Conservation (phyloP, 352 stramenopile genomes). For the Peronospora farinosa region DNA sequence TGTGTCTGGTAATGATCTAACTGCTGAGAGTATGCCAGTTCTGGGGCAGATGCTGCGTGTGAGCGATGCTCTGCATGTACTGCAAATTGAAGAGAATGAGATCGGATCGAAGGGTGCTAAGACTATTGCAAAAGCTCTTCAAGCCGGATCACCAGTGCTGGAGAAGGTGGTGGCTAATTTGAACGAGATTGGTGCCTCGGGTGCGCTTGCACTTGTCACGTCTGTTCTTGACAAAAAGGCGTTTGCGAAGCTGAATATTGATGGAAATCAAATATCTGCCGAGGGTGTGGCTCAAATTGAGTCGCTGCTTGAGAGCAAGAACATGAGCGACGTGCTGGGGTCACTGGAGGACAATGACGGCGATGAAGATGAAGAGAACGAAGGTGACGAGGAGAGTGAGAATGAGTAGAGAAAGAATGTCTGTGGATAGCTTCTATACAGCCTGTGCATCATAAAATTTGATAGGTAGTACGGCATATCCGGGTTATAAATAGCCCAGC, state of each 20-base stretch:
- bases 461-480: neutral
- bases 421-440: neutral
- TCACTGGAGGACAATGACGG: slow-evolving; percentile 83
- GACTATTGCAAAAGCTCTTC: slow-evolving; percentile 64
- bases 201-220: slow-evolving; percentile 74
- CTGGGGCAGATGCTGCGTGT: slow-evolving; percentile 43
- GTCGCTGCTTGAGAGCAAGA: slow-evolving; percentile 38
- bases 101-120: slow-evolving; percentile 81
- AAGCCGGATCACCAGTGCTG: slow-evolving; percentile 39
- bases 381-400: slow-evolving; percentile 11
- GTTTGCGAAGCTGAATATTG: slow-evolving; percentile 59
- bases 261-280: slow-evolving; percentile 77
- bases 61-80: slow-evolving; percentile 55
- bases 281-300: slow-evolving; percentile 55
- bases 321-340: slow-evolving; percentile 53
- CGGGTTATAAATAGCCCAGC: too few species aligned
- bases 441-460: neutral
- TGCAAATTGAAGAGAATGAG: slow-evolving; percentile 92
- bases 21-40: slow-evolving; percentile 45
- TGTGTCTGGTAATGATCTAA: slow-evolving; percentile 92
- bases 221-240: slow-evolving; percentile 47
- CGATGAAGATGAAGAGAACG: slow-evolving; percentile 58
- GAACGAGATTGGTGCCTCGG: slow-evolving; percentile 86
- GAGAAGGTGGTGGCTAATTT: slow-evolving; percentile 82
- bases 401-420: neutral